Conservation (phyloP, 352 stramenopile species). For the Globisporangium polare region DNA sequence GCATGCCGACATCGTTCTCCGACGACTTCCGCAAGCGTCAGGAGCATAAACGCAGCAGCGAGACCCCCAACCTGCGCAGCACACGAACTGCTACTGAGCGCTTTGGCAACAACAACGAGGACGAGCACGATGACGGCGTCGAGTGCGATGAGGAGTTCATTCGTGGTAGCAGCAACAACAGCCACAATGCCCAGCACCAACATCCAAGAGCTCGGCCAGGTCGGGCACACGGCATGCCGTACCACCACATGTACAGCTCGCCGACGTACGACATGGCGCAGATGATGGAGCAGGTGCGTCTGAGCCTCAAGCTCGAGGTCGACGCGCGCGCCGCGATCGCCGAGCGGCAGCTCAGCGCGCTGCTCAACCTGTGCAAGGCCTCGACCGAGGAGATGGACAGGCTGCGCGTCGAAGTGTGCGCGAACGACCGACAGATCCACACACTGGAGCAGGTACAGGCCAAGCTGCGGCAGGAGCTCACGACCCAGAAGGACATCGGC, state of each 20-base stretch:
- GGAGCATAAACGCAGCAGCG: conserved; percentile 29
- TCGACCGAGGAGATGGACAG: conserved; percentile 74
- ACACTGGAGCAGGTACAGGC: conserved; percentile 71
- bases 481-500: conserved; percentile 76
- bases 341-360: conserved; percentile 69
- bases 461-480: conserved; percentile 75
- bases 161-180: background rate
- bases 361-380: conserved; percentile 69
- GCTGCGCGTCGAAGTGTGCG: conserved; percentile 62
- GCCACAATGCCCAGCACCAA: background rate
- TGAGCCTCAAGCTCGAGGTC: conserved; percentile 82
- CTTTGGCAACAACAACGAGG: conserved; percentile 17
- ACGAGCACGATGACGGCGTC: conserved; percentile 18
- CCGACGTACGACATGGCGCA: conserved; percentile 74
- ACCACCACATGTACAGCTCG: conserved; percentile 61
- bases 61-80: background rate
- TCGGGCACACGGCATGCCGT: conserved; percentile 7
- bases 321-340: conserved; percentile 70
- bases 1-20: conserved; percentile 25
- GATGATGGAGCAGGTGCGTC: conserved; percentile 83
- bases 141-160: conserved; percentile 21
- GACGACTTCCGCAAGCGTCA: conserved; percentile 52
- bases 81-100: background rate
- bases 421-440: conserved; percentile 69
- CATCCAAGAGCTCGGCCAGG: background rate